Conservation (phyloP, 805 yeast species). For the Candida patagonica region DNA sequence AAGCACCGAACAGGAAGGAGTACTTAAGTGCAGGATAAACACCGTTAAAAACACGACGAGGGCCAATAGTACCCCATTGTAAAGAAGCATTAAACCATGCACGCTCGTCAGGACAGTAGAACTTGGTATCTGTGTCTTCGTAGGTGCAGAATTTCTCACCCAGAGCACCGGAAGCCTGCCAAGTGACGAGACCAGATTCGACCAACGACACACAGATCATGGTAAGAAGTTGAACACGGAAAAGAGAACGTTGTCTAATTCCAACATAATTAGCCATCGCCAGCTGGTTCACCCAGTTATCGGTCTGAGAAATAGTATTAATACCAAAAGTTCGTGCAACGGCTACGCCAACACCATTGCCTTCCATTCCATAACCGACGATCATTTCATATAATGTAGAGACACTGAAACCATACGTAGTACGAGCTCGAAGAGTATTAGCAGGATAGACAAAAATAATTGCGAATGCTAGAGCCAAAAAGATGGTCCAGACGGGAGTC, state of each 20-base stretch:
- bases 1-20: constrained; percentile 30
- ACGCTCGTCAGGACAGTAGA: constrained; percentile 30
- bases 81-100: constrained; percentile 40
- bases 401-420: constrained; percentile 47
- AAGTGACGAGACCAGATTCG: constrained; percentile 17
- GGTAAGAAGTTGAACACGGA: constrained; percentile 31
- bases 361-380: constrained; percentile 59
- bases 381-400: constrained; percentile 53
- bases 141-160: no score
- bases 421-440: constrained; percentile 52
- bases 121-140: no score
- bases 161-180: constrained; percentile 21
- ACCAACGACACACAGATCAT: constrained; percentile 32
- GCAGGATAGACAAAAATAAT: constrained; percentile 49
- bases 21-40: constrained; percentile 38
- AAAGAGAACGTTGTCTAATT: constrained; percentile 17
- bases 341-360: constrained; percentile 46
- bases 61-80: constrained; percentile 38
- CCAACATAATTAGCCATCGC: constrained; percentile 49
- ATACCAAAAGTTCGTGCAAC: constrained; percentile 36
- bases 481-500: constrained; percentile 42
- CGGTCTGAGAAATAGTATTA: constrained; percentile 49
- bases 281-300: constrained; percentile 45
- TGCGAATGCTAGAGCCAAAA: constrained; percentile 46
- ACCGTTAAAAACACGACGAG: constrained; percentile 30